Conservation (phyloP, 208 protist species). For the Leishmania turanica region DNA sequence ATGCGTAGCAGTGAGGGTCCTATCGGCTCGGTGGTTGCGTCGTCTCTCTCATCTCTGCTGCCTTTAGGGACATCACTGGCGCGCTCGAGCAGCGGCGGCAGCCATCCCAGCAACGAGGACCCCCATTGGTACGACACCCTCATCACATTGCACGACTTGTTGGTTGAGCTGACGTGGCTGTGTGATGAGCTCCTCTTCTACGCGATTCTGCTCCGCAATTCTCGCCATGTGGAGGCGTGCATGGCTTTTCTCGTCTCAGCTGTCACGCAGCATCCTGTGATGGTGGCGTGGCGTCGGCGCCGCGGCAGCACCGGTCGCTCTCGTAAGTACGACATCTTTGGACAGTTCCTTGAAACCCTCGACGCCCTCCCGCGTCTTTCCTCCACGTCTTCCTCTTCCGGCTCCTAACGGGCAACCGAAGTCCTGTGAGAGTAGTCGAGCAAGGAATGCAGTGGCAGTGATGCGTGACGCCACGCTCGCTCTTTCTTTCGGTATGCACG, state of each 20-base stretch:
- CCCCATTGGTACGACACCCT: slow-evolving; percentile 11
- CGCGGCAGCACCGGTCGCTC: slow-evolving; percentile 25
- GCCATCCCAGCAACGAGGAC: slow-evolving; percentile 5
- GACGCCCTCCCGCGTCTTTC: slow-evolving; percentile 24
- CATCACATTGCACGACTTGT: slow-evolving; percentile 43
- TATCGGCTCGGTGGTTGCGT: background rate
- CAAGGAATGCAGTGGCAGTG: background rate
- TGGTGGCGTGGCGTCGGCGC: slow-evolving; percentile 60
- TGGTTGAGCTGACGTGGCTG: slow-evolving; percentile 84
- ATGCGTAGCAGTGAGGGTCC: slow-evolving; percentile 16
- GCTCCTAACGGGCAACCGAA: no score
- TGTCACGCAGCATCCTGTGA: slow-evolving; percentile 70
- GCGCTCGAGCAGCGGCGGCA: slow-evolving; percentile 1
- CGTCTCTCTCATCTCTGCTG: slow-evolving; percentile 4
- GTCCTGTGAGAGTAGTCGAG: background rate
- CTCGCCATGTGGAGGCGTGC: slow-evolving; percentile 73
- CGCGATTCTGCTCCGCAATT: slow-evolving; percentile 82
- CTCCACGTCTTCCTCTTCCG: slow-evolving; percentile 7
- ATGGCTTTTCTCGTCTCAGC: slow-evolving; percentile 66
- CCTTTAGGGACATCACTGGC: background rate
- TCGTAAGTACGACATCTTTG: slow-evolving; percentile 44
- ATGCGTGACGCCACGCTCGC: background rate
- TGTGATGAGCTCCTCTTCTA: slow-evolving; percentile 85
- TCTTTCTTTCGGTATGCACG: background rate
- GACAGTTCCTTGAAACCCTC: slow-evolving; percentile 34